Evolutionary conservation across 2,329 filamentous ascomycete species (phyloP).

Genomic region (Fusarium coicis): DNA sequence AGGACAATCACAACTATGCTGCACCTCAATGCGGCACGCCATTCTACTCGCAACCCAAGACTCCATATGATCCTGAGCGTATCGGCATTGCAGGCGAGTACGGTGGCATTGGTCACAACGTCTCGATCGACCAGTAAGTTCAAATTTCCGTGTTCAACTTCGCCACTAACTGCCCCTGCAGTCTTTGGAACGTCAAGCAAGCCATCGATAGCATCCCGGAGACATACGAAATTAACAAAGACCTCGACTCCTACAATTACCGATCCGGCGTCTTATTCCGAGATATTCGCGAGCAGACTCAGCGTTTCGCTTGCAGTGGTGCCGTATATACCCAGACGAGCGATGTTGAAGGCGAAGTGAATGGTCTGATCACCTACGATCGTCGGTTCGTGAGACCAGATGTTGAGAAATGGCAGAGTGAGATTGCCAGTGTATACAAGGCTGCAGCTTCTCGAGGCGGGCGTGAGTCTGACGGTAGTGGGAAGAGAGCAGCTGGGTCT

Average conservation of each 20-base stretch:
- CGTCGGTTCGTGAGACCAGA: conserved; percentile 68
- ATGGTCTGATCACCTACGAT: conserved; percentile 77
- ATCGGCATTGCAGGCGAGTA: conserved; percentile 79
- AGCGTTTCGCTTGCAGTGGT: conserved; percentile 70
- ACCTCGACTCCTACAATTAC: conserved; percentile 72
- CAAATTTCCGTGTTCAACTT: fast-evolving
- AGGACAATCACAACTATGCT: conserved; percentile 78
- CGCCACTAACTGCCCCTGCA: conserved; percentile 42
- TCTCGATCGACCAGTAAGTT: conserved; percentile 59
- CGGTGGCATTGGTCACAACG: conserved; percentile 74
- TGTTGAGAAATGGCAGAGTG: conserved; percentile 66
- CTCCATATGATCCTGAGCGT: conserved; percentile 66
- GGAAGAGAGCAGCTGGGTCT: background rate
- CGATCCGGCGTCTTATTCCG: conserved; percentile 68
- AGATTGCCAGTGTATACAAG: conserved; percentile 69
- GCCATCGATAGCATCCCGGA: conserved; percentile 70
- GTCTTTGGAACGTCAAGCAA: conserved; percentile 71
- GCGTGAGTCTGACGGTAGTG: background rate
- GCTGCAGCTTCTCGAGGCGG: conserved; percentile 55
- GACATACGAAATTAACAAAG: conserved; percentile 73
- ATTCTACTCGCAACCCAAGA: conserved; percentile 68
- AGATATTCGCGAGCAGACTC: conserved; percentile 71
- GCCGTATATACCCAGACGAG: conserved; percentile 80
- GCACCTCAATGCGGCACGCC: conserved; percentile 77
- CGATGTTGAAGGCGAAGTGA: conserved; percentile 80